Percentiles rank a stretch among this genome's conserved stretches.
These are phyloP conservation scores for Amniculicola lignicola DNA, from an alignment of 495 filamentous ascomycete genomes.

Conservation along the genomic window DNA sequence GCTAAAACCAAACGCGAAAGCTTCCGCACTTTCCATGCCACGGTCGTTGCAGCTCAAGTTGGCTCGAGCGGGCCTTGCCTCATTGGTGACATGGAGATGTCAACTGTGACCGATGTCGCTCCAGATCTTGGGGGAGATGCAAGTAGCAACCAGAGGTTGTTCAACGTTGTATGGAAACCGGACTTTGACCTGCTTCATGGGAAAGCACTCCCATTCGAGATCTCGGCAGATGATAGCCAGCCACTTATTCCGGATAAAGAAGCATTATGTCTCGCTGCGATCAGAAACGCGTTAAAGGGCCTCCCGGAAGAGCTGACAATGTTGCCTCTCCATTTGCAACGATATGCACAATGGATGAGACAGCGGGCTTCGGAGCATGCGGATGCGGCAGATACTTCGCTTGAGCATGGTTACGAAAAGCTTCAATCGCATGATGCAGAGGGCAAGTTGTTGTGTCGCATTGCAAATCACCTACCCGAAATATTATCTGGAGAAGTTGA, in stretches of 20 bases:
- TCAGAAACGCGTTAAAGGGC: not conserved
- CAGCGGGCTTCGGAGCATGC: not conserved
- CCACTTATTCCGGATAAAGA: not conserved
- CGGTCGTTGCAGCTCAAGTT: not conserved
- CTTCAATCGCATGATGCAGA: not conserved
- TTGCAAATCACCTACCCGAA: not conserved
- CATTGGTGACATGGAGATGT: not conserved
- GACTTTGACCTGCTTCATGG: constrained; percentile 1
- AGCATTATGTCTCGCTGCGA: not conserved
- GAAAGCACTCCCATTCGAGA: not conserved
- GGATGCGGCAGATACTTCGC: not conserved
- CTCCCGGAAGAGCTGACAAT: not conserved
- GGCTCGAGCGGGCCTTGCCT: not conserved
- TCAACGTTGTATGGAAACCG: not conserved
- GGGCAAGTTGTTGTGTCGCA: not conserved
- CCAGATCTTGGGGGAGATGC: not conserved
- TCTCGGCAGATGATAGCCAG: not conserved
- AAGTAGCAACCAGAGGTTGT: not conserved
- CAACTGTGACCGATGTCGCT: not conserved
- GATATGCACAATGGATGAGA: not conserved
- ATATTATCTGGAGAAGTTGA: not conserved
- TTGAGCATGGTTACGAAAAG: not conserved
- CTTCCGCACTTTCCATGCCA: not conserved
- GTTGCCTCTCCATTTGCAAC: not conserved
- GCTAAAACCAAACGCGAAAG: not conserved